Base-by-base conservation (phyloP, 352 stramenopile species). In the Thalassiosira hispida region DNA sequence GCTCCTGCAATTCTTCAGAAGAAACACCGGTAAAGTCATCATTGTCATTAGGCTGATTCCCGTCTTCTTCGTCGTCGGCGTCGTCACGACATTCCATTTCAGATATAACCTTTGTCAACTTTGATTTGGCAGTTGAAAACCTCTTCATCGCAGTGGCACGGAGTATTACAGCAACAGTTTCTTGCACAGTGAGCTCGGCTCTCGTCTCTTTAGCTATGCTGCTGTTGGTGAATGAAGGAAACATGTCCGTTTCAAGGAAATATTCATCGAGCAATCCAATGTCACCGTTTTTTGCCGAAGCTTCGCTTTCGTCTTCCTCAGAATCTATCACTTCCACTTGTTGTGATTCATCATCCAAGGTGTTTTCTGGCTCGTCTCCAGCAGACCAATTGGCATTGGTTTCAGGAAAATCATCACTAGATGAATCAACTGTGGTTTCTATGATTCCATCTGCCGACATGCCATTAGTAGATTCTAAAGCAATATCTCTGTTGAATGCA, bases 111-210 rank as follows among this genome's bases (percentile, higher is more conserved):
- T 59, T 76, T 44, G 52, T 29, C 33, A 82, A 70, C 7, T 77
- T 61, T 20, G 55, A 46, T 60, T 87, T 87, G 1, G 72, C 40
- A 1, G 25, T 60, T 31, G 68, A 69, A 46, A 87, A 76, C 22
- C 77, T 56, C 33, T 79, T 83, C 51, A 79, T 62, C 1, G 83
- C 67, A 65, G 71, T 75, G 5, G 79, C 70, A 18, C 71, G 57
- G 16, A 89, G 64, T 7, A 89, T 27, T 4, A 47, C 76, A 29
- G 79, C 73, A 35, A 85, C 65, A 27, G 79, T 72, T 75, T 89
- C 83, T 79, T 89, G 83, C 23, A 85, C 83, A 38, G 55, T 73
- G 9, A 89, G 66, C 16, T 86, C 74, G 23, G 76, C 74, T 42
- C 81, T 68, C n/a, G 66, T 70, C 44, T 84, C 70, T 14, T 67